Evolutionary conservation across 768 basidiomycete species (phyloP).

Genomic region (Leccinum rimulosum): DNA sequence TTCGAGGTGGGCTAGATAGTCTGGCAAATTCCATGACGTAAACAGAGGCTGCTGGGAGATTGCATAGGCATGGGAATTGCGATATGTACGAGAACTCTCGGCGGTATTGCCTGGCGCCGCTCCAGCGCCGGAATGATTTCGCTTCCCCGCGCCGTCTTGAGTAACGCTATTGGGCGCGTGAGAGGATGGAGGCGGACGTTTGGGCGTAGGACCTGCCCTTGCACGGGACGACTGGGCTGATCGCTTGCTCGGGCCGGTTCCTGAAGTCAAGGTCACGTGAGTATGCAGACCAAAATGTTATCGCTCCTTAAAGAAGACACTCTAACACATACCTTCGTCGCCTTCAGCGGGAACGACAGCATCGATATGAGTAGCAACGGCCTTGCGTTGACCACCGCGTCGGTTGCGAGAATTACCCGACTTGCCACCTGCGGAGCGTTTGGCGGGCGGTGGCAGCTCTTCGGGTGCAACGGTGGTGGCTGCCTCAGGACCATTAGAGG

Average conservation of each 20-base stretch:
- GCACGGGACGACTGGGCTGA: constrained; percentile 42
- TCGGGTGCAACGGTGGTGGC: constrained; percentile 38
- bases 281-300: constrained; percentile 16
- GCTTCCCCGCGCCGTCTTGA: constrained; percentile 49
- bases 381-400: constrained; percentile 32
- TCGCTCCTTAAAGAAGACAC: constrained; percentile 3
- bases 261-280: constrained; percentile 40
- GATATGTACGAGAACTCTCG: constrained; percentile 64
- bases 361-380: constrained; percentile 22
- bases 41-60: constrained; percentile 75
- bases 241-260: constrained; percentile 34
- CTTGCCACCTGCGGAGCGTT: constrained; percentile 27
- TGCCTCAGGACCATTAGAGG: constrained; percentile 54
- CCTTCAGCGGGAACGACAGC: constrained; percentile 41
- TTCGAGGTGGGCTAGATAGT: constrained; percentile 86
- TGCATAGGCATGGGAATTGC: constrained; percentile 76
- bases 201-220: constrained; percentile 28
- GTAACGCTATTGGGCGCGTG: constrained; percentile 30
- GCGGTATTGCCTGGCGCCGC: constrained; percentile 36
- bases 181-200: constrained; percentile 30
- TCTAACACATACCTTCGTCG: constrained; percentile 57
- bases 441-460: constrained; percentile 39
- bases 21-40: constrained; percentile 89
- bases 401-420: constrained; percentile 30
- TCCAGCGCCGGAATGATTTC: constrained; percentile 43